These are phyloP conservation scores for Pichiaceae sp. DNA, from an alignment of 1,139 yeast genomes.

Conservation along the genomic window DNA sequence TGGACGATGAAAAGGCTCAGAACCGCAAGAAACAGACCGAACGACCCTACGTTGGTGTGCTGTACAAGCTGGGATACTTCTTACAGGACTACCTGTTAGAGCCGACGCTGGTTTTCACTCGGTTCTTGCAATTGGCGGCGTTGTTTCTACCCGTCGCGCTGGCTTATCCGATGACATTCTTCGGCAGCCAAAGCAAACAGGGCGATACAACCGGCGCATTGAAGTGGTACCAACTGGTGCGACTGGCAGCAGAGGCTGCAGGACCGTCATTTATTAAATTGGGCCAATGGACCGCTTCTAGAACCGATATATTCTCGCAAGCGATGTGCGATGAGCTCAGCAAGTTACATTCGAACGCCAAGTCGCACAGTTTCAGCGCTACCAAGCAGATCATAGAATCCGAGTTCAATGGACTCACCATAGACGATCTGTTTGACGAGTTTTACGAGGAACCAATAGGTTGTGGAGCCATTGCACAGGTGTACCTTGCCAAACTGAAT, in stretches of 20 bases:
- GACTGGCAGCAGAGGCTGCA: conserved; percentile 69
- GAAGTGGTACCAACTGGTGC: conserved; percentile 62
- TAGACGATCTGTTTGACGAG: conserved; percentile 78
- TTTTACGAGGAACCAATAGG: conserved; percentile 75
- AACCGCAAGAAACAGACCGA: conserved; percentile 22
- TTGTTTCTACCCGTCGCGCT: conserved; percentile 67
- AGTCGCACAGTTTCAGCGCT: conserved; percentile 55
- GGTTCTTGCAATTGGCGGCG: conserved; percentile 60
- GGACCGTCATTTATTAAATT: conserved; percentile 94
- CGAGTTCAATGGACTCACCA: conserved; percentile 45
- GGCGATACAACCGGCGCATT: conserved; percentile 53
- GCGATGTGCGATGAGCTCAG: conserved; percentile 75
- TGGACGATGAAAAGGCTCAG: conserved; percentile 28
- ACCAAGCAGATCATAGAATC: conserved; percentile 53
- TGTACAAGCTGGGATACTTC: conserved; percentile 32
- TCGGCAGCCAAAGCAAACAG: conserved; percentile 38
- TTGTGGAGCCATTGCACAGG: conserved; percentile 97
- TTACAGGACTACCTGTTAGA: conserved; percentile 51
- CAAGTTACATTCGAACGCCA: conserved; percentile 73
- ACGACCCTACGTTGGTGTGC: conserved; percentile 22
- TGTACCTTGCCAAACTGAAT: conserved; percentile 66
- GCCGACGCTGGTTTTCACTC: conserved; percentile 56
- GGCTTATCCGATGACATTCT: conserved; percentile 54
- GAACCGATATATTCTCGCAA: conserved; percentile 85
- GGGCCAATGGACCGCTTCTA: conserved; percentile 99